Evolutionary conservation across 768 basidiomycete genomes (phyloP).

Genomic region (Trametes elegans): DNA sequence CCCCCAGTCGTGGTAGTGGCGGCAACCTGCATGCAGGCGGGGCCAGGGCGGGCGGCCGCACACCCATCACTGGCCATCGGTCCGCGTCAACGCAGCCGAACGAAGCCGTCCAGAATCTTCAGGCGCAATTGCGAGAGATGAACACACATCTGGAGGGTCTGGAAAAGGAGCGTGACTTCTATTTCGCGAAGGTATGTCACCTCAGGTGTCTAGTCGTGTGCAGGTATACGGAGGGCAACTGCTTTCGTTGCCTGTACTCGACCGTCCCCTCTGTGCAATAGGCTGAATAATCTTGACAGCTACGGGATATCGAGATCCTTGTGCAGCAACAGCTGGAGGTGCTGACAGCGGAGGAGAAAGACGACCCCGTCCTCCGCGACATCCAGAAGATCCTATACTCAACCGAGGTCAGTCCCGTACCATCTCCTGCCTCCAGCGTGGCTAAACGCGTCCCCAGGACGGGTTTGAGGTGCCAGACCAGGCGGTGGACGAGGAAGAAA

Average conservation of each 20-base stretch:
- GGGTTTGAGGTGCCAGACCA: constrained; percentile 89
- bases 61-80: constrained; percentile 69
- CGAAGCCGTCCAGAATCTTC: constrained; percentile 66
- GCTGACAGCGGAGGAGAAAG: constrained; percentile 53
- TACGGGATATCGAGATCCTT: constrained; percentile 94
- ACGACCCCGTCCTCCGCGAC: constrained; percentile 61
- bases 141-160: constrained; percentile 80
- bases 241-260: neutral
- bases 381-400: constrained; percentile 94
- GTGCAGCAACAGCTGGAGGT: constrained; percentile 77
- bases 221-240: neutral
- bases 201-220: neutral
- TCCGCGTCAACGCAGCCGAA: constrained; percentile 63
- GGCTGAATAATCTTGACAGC: too few relatives aligned
- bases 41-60: constrained; percentile 62
- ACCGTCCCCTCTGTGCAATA: too few relatives aligned
- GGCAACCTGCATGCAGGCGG: constrained; percentile 33
- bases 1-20: constrained; percentile 32
- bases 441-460: constrained; percentile 50
- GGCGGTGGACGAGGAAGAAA: constrained; percentile 77
- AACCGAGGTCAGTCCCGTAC: constrained; percentile 68
- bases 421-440: neutral
- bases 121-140: constrained; percentile 80
- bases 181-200: constrained; percentile 84
- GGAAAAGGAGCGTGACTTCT: constrained; percentile 98